A percentile compares a stretch with the other conserved stretches of the same genome.
Conservation (phyloP, 2,329 filamentous ascomycete genomes). For the Pyrenophora tritici-repentis region DNA sequence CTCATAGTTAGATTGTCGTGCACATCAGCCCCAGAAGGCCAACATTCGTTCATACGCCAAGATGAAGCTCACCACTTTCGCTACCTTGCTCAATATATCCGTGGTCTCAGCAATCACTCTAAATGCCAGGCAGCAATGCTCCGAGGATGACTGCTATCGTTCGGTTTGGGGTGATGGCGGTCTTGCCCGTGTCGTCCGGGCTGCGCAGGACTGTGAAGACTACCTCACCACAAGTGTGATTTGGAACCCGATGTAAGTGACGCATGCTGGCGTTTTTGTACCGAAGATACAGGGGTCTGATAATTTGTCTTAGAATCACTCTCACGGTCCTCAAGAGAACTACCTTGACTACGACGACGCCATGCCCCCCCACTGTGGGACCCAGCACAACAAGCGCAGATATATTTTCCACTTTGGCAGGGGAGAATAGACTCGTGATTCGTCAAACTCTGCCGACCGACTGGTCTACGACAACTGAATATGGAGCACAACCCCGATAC, state of each 20-base stretch:
- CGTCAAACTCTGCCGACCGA: constrained; percentile 16
- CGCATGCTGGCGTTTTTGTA: background rate
- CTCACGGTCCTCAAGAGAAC: constrained; percentile 14
- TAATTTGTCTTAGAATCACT: constrained; percentile 7
- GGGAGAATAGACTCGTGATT: constrained; percentile 1
- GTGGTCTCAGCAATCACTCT: constrained; percentile 23
- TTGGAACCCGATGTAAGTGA: constrained; percentile 31
- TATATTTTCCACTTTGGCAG: background rate
- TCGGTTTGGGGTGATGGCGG: constrained; percentile 29
- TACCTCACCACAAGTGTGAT: constrained; percentile 35
- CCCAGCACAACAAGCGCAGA: constrained; percentile 2
- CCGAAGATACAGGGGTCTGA: background rate
- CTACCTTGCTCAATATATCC: constrained; percentile 12
- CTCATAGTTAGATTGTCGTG: background rate
- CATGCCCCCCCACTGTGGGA: constrained; percentile 10
- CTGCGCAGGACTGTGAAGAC: constrained; percentile 24
- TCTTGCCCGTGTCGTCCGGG: constrained; percentile 19
- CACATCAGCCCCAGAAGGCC: constrained; percentile 1
- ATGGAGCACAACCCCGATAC: constrained; percentile 30
- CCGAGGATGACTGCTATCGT: constrained; percentile 30
- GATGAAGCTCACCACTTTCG: constrained; percentile 30
- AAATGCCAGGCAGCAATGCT: constrained; percentile 27
- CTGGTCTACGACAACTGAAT: constrained; percentile 21
- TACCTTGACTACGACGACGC: constrained; percentile 12
- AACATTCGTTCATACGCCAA: constrained; percentile 14